Evolutionary conservation across 2,329 filamentous ascomycete species (phyloP).

Genomic region (Pseudogymnoascus sp.): DNA sequence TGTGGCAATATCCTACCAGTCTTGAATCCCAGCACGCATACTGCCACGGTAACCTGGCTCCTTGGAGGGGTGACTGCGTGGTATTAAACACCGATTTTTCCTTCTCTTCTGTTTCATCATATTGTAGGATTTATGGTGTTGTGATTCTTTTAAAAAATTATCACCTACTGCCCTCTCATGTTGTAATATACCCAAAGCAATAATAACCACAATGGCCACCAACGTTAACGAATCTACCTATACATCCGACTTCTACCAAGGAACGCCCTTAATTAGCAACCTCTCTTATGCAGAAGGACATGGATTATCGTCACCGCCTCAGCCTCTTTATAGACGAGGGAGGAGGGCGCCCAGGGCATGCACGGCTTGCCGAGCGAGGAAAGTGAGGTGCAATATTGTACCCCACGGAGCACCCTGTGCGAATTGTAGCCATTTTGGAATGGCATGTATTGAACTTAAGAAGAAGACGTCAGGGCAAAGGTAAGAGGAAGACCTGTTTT

Average conservation of each 20-base stretch:
- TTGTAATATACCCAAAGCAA: neutral
- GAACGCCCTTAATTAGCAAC: neutral
- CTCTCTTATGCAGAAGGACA: neutral
- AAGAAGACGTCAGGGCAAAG: neutral
- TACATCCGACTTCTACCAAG: neutral
- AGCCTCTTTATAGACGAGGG: neutral
- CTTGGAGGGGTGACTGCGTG: neutral
- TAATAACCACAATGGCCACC: neutral
- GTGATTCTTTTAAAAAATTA: neutral
- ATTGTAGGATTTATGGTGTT: neutral
- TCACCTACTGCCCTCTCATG: neutral
- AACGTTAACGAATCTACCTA: neutral
- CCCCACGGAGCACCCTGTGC: slow-evolving; percentile 12
- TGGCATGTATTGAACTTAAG: slow-evolving; percentile 8
- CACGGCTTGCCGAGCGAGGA: slow-evolving; percentile 11
- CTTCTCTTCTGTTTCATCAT: neutral
- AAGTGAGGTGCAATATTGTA: slow-evolving; percentile 13
- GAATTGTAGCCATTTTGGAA: slow-evolving; percentile 12
- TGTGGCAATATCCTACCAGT: neutral
- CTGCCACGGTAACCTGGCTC: neutral
- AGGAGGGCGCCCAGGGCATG: slow-evolving; percentile 12
- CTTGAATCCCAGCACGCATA: neutral
- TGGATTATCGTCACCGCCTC: neutral
- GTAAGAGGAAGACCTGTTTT: neutral
- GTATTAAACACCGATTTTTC: neutral